Evolutionary conservation across 805 yeast species (phyloP).

Genomic region (Cyberlindnera maritima): DNA sequence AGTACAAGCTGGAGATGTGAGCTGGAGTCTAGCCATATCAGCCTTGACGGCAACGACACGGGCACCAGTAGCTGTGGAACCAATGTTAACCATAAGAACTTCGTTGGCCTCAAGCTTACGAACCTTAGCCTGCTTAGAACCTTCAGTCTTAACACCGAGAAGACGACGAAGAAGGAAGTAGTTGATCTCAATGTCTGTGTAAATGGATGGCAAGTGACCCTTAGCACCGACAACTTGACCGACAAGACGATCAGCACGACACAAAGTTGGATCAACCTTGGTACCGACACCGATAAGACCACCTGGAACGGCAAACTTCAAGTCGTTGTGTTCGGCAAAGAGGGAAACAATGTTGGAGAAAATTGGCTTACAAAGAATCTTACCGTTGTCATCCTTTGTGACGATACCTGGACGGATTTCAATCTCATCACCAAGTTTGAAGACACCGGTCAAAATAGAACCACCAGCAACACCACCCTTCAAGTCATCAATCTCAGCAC

Average conservation of each 20-base stretch:
- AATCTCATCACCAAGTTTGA: slow-evolving; percentile 95
- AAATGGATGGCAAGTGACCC: slow-evolving; percentile 93
- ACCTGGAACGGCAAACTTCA: slow-evolving; percentile 99
- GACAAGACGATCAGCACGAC: slow-evolving; percentile 98
- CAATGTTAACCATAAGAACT: slow-evolving; percentile 97
- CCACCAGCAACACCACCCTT: slow-evolving; percentile 99
- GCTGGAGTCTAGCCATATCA: slow-evolving; percentile 97
- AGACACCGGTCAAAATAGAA: slow-evolving; percentile 93
- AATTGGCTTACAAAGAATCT: slow-evolving; percentile 93
- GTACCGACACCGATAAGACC: slow-evolving; percentile 99
- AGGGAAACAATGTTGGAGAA: slow-evolving; percentile 90
- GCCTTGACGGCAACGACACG: slow-evolving; percentile 97
- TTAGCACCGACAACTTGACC: slow-evolving; percentile 99
- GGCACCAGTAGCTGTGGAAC: slow-evolving; percentile 99
- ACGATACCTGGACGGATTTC: slow-evolving; percentile 99
- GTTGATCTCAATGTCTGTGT: slow-evolving; percentile 96
- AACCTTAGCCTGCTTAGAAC: slow-evolving; percentile 95
- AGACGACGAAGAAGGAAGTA: slow-evolving; percentile 94
- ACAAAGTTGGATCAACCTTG: slow-evolving; percentile 95
- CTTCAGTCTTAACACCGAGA: slow-evolving; percentile 97
- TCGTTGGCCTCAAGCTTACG: slow-evolving; percentile 92
- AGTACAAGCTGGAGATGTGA: slow-evolving; percentile 98
- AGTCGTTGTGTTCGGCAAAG: slow-evolving; percentile 96
- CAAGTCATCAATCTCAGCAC: slow-evolving; percentile 93
- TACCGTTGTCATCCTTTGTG: slow-evolving; percentile 83